Evolutionary conservation across 139 green algal species (phyloP).

Genomic region (Tetraselmis striata): DNA sequence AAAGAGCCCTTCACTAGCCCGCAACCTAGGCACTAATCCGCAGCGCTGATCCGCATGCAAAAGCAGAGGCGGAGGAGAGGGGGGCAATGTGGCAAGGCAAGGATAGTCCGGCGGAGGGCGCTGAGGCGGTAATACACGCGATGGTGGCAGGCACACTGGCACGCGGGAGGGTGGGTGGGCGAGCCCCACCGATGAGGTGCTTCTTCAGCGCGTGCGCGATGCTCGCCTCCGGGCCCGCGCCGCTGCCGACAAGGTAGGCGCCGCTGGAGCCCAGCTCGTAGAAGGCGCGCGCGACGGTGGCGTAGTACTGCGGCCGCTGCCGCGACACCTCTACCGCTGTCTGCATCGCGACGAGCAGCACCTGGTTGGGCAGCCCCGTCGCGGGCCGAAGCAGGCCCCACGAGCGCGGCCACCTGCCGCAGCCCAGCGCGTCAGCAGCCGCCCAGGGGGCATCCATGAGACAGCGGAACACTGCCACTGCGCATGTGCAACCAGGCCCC

Average conservation of each 20-base stretch:
- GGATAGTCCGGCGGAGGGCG: too few species aligned
- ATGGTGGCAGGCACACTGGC: too few species aligned
- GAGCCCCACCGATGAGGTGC: neutral
- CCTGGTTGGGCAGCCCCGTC: neutral
- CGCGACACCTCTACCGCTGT: neutral
- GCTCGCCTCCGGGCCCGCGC: neutral
- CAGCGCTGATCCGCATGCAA: too few species aligned
- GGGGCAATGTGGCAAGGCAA: too few species aligned
- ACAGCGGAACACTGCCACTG: too few species aligned
- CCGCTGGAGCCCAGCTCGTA: neutral
- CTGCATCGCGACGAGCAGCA: neutral
- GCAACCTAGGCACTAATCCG: too few species aligned
- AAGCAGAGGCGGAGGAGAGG: too few species aligned
- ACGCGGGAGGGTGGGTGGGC: neutral
- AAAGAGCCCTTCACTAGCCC: too few species aligned
- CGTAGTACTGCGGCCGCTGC: neutral
- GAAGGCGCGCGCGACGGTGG: neutral
- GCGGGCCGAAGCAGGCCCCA: neutral
- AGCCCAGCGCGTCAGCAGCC: too few species aligned
- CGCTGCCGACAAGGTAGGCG: neutral
- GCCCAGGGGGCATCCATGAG: too few species aligned
- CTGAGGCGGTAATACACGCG: neutral
- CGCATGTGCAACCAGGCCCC: too few species aligned
- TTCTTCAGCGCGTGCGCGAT: neutral
- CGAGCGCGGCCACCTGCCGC: neutral